Conservation (phyloP, 768 basidiomycete species). For the Suillus brevipes region DNA sequence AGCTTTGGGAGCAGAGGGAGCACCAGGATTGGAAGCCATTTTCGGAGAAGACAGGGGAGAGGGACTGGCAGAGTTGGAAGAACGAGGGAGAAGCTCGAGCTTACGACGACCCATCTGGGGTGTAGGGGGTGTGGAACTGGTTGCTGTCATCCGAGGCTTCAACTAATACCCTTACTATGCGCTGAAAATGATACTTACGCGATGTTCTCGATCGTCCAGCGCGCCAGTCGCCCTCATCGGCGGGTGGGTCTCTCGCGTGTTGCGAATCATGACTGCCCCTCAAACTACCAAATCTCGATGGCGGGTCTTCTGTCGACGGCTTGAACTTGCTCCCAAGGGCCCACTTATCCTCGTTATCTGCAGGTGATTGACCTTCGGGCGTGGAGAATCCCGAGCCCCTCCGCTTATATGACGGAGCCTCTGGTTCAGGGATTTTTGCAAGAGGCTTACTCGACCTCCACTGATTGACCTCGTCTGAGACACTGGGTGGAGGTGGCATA, state of each 20-base stretch:
- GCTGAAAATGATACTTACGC: constrained; percentile 47
- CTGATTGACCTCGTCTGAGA: constrained; percentile 63
- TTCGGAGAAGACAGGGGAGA: constrained; percentile 82
- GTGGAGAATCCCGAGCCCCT: constrained; percentile 58
- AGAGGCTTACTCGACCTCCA: constrained; percentile 65
- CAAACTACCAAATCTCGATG: constrained; percentile 46
- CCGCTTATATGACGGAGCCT: constrained; percentile 49
- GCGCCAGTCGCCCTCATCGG: constrained; percentile 77
- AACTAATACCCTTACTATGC: constrained; percentile 15
- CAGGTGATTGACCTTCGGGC: constrained; percentile 44
- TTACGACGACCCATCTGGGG: constrained; percentile 79
- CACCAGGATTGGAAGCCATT: constrained; percentile 49
- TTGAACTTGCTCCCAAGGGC: constrained; percentile 73
- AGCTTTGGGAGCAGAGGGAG: constrained; percentile 42
- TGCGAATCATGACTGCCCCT: constrained; percentile 56
- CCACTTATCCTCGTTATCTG: constrained; percentile 83
- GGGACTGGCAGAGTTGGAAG: constrained; percentile 64
- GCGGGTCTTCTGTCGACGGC: constrained; percentile 45
- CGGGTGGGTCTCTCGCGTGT: constrained; percentile 45
- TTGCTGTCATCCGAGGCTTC: constrained; percentile 44
- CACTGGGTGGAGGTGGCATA: constrained; percentile 44
- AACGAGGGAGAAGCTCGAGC: constrained; percentile 83
- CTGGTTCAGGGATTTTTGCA: constrained; percentile 45
- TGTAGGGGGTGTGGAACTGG: constrained; percentile 74
- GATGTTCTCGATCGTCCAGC: constrained; percentile 52